Conservation (phyloP, 108 stramenopile species). For the Cyclotella sp. region DNA sequence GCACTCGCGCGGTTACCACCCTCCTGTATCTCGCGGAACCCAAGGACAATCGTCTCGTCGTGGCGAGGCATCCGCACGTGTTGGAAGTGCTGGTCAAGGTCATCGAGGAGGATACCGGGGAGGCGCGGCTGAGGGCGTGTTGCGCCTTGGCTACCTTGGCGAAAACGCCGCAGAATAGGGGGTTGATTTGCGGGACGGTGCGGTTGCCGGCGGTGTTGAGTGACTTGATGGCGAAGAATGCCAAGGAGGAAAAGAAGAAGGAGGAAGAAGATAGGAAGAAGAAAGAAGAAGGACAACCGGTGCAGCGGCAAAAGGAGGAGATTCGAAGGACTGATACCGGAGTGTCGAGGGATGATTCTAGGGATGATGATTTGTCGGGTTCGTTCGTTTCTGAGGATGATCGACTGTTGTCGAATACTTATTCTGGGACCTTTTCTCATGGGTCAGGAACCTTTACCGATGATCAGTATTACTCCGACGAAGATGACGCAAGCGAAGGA, state of each 20-base stretch:
- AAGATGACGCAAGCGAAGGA: background rate
- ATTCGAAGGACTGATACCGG: conserved; percentile 13
- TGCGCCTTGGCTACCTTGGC: conserved; percentile 68
- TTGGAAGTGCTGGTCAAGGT: conserved; percentile 60
- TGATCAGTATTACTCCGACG: conserved; percentile 24
- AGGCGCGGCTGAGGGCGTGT: conserved; percentile 70
- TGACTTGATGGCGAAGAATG: conserved; percentile 39
- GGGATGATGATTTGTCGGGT: conserved; percentile 14
- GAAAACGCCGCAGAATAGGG: conserved; percentile 69
- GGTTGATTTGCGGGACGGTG: conserved; percentile 50
- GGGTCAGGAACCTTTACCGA: conserved; percentile 31
- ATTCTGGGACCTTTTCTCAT: conserved; percentile 40
- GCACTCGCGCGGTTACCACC: conserved; percentile 63
- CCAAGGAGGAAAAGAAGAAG: conserved; percentile 12
- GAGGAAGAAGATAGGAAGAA: conserved; percentile 5
- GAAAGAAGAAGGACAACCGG: background rate
- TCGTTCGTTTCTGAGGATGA: conserved; percentile 26
- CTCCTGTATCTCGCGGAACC: conserved; percentile 63
- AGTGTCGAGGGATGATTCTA: conserved; percentile 16
- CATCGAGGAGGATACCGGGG: conserved; percentile 64
- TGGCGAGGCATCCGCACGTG: conserved; percentile 63
- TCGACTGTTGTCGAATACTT: conserved; percentile 34
- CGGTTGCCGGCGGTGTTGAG: conserved; percentile 53
- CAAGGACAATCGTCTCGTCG: conserved; percentile 73
- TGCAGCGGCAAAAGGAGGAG: background rate